Evolutionary conservation across 2,329 filamentous ascomycete genomes (phyloP).

Genomic region (Aspergillus unguis): DNA sequence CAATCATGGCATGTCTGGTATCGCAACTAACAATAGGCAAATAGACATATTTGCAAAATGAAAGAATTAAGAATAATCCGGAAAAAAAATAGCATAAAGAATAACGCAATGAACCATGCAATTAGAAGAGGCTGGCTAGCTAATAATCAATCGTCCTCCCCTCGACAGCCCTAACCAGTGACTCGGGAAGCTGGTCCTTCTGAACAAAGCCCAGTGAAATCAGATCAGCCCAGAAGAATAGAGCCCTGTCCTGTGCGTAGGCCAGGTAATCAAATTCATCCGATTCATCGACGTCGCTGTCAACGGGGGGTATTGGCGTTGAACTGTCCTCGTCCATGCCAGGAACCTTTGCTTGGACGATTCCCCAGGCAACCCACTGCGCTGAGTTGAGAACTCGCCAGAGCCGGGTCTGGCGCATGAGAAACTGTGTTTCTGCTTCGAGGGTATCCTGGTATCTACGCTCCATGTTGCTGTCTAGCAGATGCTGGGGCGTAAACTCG

Average conservation of each 20-base stretch:
- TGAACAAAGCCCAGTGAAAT: conserved; percentile 71
- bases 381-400: conserved; percentile 88
- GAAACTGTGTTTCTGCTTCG: conserved; percentile 64
- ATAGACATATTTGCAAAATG: background rate
- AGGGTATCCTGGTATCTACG: conserved; percentile 57
- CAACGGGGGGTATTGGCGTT: conserved; percentile 25
- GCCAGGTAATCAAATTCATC: conserved; percentile 90
- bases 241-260: conserved; percentile 83
- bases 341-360: conserved; percentile 86
- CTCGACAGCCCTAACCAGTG: conserved; percentile 64
- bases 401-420: conserved; percentile 74
- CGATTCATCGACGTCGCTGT: conserved; percentile 53
- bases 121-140: background rate
- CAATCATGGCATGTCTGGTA: conserved; percentile 12
- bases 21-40: conserved; percentile 8
- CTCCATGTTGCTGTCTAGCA: conserved; percentile 55
- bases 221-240: conserved; percentile 94
- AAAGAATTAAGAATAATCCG: background rate
- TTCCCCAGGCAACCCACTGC: conserved; percentile 93
- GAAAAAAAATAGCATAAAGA: background rate
- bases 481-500: conserved; percentile 49
- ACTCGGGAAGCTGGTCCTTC: conserved; percentile 70
- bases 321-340: conserved; percentile 56
- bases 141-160: conserved; percentile 60
- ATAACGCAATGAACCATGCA: background rate